Evolutionary conservation across 2,329 filamentous ascomycete species (phyloP), one percentile per base, ranked within the genome.

Genomic region (Pseudogymnoascus sp.): DNA sequence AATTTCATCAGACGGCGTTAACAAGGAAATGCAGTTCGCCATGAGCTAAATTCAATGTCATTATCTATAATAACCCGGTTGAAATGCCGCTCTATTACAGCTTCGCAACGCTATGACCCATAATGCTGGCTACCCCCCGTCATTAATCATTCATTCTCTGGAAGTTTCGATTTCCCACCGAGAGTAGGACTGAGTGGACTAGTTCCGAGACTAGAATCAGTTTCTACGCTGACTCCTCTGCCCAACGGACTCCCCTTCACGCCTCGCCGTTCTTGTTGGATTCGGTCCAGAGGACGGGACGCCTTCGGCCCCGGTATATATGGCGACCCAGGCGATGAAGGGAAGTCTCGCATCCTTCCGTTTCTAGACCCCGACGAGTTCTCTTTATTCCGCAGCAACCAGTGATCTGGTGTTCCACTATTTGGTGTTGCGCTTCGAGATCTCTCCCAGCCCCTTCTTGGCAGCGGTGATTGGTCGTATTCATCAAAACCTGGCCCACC

Each of bases 171-270:
- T 45, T 55, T 18, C 15, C 15, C 48, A 55, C 9, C 13, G 5
- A 21, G 48, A 33, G 65, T 66, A 13, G 69, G 69, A 12, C 63
- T 67, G 5, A 68, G 68, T 9, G 69, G 70, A 58, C 68, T 71
- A 2, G 69, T 71, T 12, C 69, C 70, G 1, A 72, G 45, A 2
- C 68, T 68, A 9, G 69, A 71, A 59, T 72, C 70, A 1, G 69
- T 70, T 29, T 70, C 69, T 9, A 65, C 65, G 62, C 65, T 70
- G 13, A 68, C 59, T 0, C 67, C 67, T 55, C 65, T 64, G 21
- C 70, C 70, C 8, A 72, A 62, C 5, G 69, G 69, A 62, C 70
- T 72, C 10, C 65, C 65, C 31, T 37, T 65, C 4, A 35, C 58
- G 5, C 5, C 27, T 13, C 59, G 35, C 6, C 64, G 58, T 25